A percentile compares a stretch with the other conserved stretches of the same genome.
Evolutionary conservation across 306 rosid species (phyloP).

Genomic region (Lagenaria siceraria): DNA sequence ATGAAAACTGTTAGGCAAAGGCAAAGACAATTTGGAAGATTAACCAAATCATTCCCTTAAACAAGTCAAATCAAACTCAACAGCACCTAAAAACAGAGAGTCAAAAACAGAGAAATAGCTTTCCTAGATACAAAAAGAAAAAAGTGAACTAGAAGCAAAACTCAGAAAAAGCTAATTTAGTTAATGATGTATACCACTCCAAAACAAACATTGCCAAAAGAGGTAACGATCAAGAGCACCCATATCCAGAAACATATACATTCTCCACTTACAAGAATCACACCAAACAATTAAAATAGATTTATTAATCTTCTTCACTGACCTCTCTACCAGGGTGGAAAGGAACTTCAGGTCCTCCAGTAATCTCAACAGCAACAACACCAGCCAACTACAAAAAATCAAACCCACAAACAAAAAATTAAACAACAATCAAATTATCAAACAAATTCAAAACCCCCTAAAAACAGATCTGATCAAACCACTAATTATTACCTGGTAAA

Average conservation of each 20-base stretch:
- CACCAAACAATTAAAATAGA: background rate
- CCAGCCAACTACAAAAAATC: slow-evolving; percentile 52
- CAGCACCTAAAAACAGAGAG: background rate
- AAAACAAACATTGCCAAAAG: background rate
- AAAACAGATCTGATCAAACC: background rate
- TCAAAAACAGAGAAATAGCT: background rate
- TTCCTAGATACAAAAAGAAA: too few relatives aligned
- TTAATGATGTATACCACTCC: background rate
- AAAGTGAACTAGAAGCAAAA: background rate
- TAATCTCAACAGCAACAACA: slow-evolving; percentile 81
- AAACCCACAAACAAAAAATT: background rate
- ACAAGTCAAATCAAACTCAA: background rate
- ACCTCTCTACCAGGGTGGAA: slow-evolving; percentile 97
- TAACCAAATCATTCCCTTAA: background rate
- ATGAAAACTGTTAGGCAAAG: background rate
- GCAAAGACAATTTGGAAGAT: background rate
- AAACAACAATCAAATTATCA: background rate
- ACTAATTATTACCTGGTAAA: slow-evolving; percentile 48
- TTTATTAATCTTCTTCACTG: background rate
- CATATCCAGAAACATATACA: background rate
- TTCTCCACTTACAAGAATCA: background rate
- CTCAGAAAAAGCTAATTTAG: background rate
- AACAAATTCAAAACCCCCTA: background rate
- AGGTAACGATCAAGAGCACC: background rate
- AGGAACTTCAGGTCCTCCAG: slow-evolving; percentile 95